Conservation (phyloP, 2,329 filamentous ascomycete species). For the Ascocoryne sarcoides region DNA sequence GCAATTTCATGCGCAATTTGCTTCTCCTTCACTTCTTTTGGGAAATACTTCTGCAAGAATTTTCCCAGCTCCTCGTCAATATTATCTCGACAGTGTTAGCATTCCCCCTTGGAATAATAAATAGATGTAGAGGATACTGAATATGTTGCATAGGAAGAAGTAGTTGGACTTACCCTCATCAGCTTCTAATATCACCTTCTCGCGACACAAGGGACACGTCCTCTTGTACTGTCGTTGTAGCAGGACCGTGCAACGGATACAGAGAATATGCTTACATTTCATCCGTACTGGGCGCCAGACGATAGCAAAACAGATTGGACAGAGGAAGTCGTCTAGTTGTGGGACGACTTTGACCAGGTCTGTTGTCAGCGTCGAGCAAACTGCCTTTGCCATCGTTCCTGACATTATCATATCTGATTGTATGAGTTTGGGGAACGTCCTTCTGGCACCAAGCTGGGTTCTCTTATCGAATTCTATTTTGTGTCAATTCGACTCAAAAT, state of each 20-base stretch:
- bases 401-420: slow-evolving; percentile 53
- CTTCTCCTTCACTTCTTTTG: slow-evolving; percentile 59
- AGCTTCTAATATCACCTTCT: slow-evolving; percentile 61
- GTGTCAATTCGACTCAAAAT: not conserved
- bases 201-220: slow-evolving; percentile 68
- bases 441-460: slow-evolving; percentile 62
- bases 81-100: slow-evolving; percentile 40
- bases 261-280: slow-evolving; percentile 69
- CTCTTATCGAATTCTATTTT: slow-evolving; percentile 72
- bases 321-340: slow-evolving; percentile 76
- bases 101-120: not conserved
- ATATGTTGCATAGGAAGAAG: slow-evolving; percentile 1
- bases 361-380: slow-evolving; percentile 65
- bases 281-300: slow-evolving; percentile 76
- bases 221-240: slow-evolving; percentile 63
- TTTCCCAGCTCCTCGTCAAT: slow-evolving; percentile 60
- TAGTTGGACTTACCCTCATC: slow-evolving; percentile 44
- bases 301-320: slow-evolving; percentile 70
- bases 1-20: slow-evolving; percentile 65
- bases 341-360: slow-evolving; percentile 68
- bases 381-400: slow-evolving; percentile 61
- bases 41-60: slow-evolving; percentile 70
- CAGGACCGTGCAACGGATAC: slow-evolving; percentile 73
- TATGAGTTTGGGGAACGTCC: slow-evolving; percentile 51
- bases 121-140: not conserved